These are phyloP conservation scores for Yamadazyma jaroonii DNA, from an alignment of 1,139 yeast genomes.

Conservation along the genomic window DNA sequence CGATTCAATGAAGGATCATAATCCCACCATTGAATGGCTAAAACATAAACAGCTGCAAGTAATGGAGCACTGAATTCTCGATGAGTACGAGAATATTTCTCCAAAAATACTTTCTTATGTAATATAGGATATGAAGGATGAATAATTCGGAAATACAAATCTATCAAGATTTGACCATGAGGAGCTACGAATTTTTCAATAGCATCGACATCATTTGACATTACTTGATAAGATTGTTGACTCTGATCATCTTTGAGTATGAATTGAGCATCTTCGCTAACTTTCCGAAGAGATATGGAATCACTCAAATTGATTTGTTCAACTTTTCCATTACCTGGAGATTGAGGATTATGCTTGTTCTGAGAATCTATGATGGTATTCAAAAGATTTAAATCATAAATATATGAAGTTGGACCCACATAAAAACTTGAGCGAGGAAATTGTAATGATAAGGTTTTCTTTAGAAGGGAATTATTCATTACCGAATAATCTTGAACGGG, in stretches of 20 bases:
- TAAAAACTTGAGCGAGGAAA: conserved; percentile 76
- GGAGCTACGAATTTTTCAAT: conserved; percentile 75
- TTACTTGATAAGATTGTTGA: conserved; percentile 56
- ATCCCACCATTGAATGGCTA: conserved; percentile 85
- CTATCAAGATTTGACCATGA: conserved; percentile 69
- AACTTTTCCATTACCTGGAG: conserved; percentile 29
- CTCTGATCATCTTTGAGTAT: conserved; percentile 70
- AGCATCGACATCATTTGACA: conserved; percentile 67
- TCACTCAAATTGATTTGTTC: conserved; percentile 65
- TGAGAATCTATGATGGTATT: conserved; percentile 51
- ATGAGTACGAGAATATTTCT: conserved; percentile 73
- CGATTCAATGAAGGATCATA: conserved; percentile 66
- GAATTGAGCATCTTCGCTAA: conserved; percentile 63
- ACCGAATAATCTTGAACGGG: conserved; percentile 56
- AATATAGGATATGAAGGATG: conserved; percentile 79
- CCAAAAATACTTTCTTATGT: conserved; percentile 73
- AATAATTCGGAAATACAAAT: conserved; percentile 68
- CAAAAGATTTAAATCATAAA: conserved; percentile 58
- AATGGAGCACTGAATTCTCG: conserved; percentile 77
- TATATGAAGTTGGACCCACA: conserved; percentile 68
- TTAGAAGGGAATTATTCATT: conserved; percentile 46
- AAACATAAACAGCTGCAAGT: conserved; percentile 69
- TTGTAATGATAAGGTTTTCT: conserved; percentile 50
- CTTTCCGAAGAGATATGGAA: conserved; percentile 61
- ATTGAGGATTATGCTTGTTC: conserved; percentile 13